These are phyloP conservation scores for Psilocybe cubensis DNA, from an alignment of 768 basidiomycete genomes.

Conservation along the genomic window DNA sequence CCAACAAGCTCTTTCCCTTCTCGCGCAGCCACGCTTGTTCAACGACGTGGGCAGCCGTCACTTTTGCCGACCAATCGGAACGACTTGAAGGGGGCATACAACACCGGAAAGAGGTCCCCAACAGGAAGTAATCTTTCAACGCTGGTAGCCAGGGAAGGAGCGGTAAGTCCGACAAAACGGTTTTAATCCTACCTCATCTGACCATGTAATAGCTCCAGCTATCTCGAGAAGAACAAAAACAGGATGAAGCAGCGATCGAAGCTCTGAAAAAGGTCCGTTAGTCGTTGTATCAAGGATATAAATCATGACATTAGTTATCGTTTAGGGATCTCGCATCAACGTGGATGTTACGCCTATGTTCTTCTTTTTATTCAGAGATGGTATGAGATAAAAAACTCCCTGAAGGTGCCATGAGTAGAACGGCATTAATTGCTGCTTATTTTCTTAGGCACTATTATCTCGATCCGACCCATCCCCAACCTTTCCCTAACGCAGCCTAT, in stretches of 20 bases:
- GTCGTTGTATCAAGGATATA: background rate
- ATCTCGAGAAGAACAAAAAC: constrained; percentile 19
- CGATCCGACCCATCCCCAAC: constrained; percentile 51
- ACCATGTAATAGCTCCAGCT: constrained; percentile 10
- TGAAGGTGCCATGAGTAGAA: too few relatives aligned
- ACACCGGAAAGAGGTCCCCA: constrained; percentile 7
- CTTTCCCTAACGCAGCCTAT: constrained; percentile 60
- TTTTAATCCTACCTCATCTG: background rate
- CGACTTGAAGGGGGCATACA: constrained; percentile 12
- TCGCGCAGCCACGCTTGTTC: constrained; percentile 4
- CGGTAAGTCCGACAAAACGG: constrained; percentile 16
- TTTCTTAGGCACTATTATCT: constrained; percentile 63
- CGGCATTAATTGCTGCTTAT: background rate
- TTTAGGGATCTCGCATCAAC: constrained; percentile 58
- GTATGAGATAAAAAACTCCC: too few relatives aligned
- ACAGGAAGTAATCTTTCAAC: constrained; percentile 12
- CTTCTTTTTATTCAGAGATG: constrained; percentile 70
- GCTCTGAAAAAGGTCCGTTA: constrained; percentile 33
- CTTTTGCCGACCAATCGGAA: constrained; percentile 26
- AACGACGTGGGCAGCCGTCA: constrained; percentile 8
- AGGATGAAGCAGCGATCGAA: constrained; percentile 30
- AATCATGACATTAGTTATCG: background rate
- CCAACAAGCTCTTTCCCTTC: constrained; percentile 1
- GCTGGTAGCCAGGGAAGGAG: constrained; percentile 26
- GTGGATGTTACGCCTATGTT: constrained; percentile 66